These are phyloP conservation scores for Xylaria sp. DNA, from an alignment of 2,329 filamentous ascomycete genomes.

Conservation along the genomic window DNA sequence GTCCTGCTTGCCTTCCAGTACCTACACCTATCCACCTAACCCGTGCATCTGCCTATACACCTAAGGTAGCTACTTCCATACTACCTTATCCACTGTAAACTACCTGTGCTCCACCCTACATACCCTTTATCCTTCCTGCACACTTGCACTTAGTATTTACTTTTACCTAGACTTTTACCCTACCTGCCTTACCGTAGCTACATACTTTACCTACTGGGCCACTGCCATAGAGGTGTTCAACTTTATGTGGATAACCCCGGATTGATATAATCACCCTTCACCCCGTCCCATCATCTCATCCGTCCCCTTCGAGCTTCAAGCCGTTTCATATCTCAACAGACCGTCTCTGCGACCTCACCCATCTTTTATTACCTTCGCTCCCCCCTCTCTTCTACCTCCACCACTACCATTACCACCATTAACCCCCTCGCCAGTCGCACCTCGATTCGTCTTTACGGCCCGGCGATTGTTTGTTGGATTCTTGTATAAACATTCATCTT, in stretches of 20 bases:
- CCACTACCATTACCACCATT: too few relatives aligned
- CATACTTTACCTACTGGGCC: neutral
- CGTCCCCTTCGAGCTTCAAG: constrained; percentile 17
- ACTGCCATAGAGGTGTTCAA: neutral
- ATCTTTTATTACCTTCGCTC: constrained; percentile 20
- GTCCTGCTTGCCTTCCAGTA: neutral
- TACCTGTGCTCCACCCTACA: neutral
- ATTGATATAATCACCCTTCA: constrained; percentile 41
- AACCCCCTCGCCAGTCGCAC: neutral
- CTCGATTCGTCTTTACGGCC: neutral
- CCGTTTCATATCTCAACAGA: constrained; percentile 45
- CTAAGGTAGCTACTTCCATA: neutral
- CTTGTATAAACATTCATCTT: constrained; percentile 24
- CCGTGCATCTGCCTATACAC: neutral
- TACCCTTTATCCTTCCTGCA: neutral
- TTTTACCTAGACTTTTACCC: neutral
- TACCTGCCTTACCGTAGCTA: neutral
- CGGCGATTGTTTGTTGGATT: neutral
- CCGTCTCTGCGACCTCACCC: constrained; percentile 20
- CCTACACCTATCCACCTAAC: neutral
- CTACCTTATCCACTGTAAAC: constrained; percentile 18
- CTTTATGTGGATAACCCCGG: constrained; percentile 37
- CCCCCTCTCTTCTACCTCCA: neutral
- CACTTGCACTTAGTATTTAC: neutral
- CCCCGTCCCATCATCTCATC: constrained; percentile 24